Evolutionary conservation across 306 rosid species (phyloP).

Genomic region (Cajanus cajan): DNA sequence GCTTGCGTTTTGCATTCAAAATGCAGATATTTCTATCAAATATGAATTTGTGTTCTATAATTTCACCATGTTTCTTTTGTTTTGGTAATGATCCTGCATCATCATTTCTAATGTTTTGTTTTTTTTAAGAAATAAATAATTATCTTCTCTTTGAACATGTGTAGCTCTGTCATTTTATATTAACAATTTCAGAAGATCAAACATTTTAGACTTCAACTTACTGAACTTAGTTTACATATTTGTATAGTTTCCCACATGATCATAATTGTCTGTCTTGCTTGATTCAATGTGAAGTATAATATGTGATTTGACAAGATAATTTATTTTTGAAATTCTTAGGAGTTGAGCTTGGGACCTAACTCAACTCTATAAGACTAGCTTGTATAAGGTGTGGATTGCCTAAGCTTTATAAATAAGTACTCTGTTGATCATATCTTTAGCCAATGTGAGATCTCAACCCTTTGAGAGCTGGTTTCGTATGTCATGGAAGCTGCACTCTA

Average conservation of each 20-base stretch:
- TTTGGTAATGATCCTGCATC: conserved; percentile 20
- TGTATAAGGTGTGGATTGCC: no score
- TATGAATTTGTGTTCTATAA: background rate
- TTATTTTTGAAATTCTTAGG: no score
- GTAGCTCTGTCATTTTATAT: background rate
- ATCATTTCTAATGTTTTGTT: background rate
- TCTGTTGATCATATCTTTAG: no score
- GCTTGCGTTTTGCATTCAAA: background rate
- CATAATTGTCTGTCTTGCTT: conserved; percentile 1
- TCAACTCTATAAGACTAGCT: no score
- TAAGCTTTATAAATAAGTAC: no score
- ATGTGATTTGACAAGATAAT: background rate
- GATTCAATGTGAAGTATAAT: background rate
- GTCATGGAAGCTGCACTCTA: no score
- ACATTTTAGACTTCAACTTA: background rate
- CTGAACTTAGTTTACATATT: background rate
- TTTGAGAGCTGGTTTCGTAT: no score
- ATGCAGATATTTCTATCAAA: background rate
- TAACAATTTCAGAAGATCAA: conserved; percentile 1
- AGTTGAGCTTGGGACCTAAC: no score
- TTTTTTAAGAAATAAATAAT: conserved; percentile 1
- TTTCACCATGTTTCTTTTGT: conserved; percentile 21
- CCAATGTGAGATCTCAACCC: no score
- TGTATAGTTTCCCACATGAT: background rate
- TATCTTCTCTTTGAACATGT: background rate